phyloP scores from a whole-genome alignment of 805 yeast genomes.

The Kazachstania taianensis region DNA sequence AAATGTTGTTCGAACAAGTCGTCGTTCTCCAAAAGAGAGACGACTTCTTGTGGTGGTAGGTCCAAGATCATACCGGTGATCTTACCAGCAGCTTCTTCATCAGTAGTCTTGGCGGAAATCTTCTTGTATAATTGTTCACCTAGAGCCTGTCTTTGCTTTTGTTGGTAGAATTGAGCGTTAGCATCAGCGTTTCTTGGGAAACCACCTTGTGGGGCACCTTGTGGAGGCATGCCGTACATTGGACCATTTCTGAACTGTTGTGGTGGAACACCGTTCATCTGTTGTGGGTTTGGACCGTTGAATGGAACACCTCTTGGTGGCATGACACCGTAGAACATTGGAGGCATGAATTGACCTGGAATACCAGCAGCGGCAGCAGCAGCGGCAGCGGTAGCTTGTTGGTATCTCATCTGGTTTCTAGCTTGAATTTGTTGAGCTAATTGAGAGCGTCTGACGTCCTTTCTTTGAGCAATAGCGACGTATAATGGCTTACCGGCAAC shows the following conservation, averaged over 20 bases:
- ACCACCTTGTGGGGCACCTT: constrained; percentile 50
- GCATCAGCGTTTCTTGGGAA: constrained; percentile 31
- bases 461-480: constrained; percentile 98
- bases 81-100: constrained; percentile 94
- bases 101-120: constrained; percentile 78
- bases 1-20: constrained; percentile 82
- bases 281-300: constrained; percentile 72
- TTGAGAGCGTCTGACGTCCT: constrained; percentile 94
- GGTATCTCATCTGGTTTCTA: constrained; percentile 96
- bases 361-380: constrained; percentile 32
- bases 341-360: constrained; percentile 34
- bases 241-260: constrained; percentile 70
- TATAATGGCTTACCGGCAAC: constrained; percentile 91
- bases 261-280: constrained; percentile 63
- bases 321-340: constrained; percentile 38
- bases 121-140: constrained; percentile 96
- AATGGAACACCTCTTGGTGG: constrained; percentile 80
- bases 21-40: constrained; percentile 82
- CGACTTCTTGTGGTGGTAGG: constrained; percentile 83
- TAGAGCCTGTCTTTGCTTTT: constrained; percentile 91
- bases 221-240: constrained; percentile 76
- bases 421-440: constrained; percentile 96
- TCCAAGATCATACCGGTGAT: constrained; percentile 98
- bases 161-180: constrained; percentile 48
- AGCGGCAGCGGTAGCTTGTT: constrained; percentile 67